These are phyloP conservation scores for Sugiyamaella xylanicola DNA, from an alignment of 1,139 yeast species.

Conservation along the genomic window DNA sequence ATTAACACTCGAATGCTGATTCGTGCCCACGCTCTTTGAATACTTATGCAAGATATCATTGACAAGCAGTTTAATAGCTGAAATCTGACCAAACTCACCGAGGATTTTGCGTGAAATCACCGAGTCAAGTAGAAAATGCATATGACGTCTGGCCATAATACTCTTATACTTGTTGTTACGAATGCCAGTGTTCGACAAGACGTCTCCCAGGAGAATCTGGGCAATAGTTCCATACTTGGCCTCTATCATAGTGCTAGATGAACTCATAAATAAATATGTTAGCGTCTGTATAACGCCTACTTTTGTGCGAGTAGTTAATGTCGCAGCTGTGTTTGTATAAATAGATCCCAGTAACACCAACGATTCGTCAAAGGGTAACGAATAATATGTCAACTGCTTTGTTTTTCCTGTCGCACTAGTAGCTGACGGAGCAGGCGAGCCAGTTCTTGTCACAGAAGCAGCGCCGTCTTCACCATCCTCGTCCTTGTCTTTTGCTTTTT, in stretches of 20 bases:
- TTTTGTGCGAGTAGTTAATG: conserved; percentile 31
- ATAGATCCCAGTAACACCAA: conserved; percentile 26
- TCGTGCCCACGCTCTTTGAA: too few relatives aligned
- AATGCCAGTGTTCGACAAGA: conserved; percentile 29
- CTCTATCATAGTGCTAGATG: conserved; percentile 32
- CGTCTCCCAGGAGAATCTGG: conserved; percentile 30
- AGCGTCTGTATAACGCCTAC: conserved; percentile 39
- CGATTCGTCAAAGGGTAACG: conserved; percentile 32
- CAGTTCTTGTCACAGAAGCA: conserved; percentile 5
- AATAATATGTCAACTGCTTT: conserved; percentile 21
- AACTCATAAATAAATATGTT: conserved; percentile 31
- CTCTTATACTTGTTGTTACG: conserved; percentile 30
- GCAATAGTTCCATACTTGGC: conserved; percentile 34
- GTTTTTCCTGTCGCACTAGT: conserved; percentile 21
- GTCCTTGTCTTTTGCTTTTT: conserved; percentile 24
- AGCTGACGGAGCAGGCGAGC: conserved; percentile 22
- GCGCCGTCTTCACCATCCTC: conserved; percentile 27
- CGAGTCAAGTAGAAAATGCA: conserved; percentile 35
- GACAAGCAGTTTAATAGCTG: conserved; percentile 35
- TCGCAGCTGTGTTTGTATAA: conserved; percentile 27
- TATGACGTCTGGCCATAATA: conserved; percentile 36
- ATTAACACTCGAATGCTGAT: conserved; percentile 21
- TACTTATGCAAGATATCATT: conserved; percentile 37
- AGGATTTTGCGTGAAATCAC: conserved; percentile 36
- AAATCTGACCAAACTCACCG: conserved; percentile 41